Percentiles rank a stretch among this genome's conserved stretches.
Evolutionary conservation across 2,329 filamentous ascomycete species (phyloP).

Genomic region (Aspergillus cejpii): DNA sequence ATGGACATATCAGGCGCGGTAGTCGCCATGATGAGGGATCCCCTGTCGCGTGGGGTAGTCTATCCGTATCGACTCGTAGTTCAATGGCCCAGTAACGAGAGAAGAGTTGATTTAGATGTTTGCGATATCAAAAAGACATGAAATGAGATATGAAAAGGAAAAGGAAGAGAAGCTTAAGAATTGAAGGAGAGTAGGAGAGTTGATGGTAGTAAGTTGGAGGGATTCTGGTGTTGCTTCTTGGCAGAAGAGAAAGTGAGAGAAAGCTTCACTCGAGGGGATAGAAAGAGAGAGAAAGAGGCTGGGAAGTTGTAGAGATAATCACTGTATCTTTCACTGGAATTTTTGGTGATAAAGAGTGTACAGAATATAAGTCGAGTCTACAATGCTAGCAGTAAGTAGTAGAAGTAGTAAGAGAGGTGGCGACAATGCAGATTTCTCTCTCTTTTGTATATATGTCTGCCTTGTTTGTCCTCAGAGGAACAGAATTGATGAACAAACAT

Average conservation of each 20-base stretch:
- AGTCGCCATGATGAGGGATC: background rate
- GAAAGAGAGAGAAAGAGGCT: background rate
- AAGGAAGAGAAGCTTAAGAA: too few species aligned
- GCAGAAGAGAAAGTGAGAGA: background rate
- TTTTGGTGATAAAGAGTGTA: background rate
- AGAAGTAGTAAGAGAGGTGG: background rate
- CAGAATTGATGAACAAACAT: too few species aligned
- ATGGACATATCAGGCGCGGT: constrained; percentile 13
- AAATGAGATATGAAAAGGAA: background rate
- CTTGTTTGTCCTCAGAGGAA: too few species aligned
- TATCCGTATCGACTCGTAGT: too few species aligned
- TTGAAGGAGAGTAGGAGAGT: too few species aligned
- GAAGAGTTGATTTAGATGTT: background rate
- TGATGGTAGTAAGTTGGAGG: background rate
- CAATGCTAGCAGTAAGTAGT: background rate
- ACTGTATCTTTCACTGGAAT: too few species aligned
- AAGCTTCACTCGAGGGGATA: background rate
- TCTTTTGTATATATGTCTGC: too few species aligned
- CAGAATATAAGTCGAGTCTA: background rate
- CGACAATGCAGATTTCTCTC: background rate
- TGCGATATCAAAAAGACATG: background rate
- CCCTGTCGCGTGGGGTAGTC: background rate
- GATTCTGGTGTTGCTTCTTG: background rate
- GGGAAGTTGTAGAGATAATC: background rate
- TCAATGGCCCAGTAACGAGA: background rate